Base-by-base conservation (phyloP, 257 asterid species). In the Oldenlandia corymbosa region DNA sequence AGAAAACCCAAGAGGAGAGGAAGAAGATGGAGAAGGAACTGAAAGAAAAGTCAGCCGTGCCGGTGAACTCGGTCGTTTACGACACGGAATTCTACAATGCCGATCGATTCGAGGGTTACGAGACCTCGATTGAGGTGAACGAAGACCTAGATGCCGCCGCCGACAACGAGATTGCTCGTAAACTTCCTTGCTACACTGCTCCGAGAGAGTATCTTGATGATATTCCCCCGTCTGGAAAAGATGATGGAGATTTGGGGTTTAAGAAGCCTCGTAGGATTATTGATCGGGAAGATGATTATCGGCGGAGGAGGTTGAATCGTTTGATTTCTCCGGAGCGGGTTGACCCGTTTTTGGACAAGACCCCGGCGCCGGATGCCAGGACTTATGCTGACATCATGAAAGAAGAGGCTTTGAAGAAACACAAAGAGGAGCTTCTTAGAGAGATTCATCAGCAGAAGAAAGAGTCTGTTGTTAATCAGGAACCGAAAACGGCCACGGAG, bases 11-110 rank as follows among this genome's bases (percentile, higher is more conserved):
- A 32, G 96, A 84, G 49, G 98, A 91, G 82, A 85, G 92, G 77
- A 81, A 83, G 69, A 84, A 86, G 67, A 81, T 88, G 98, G 98
- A 88, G 82, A 85, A 88, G 65, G 88, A 88, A 74, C 68, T 91
- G n/a, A n/a, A n/a, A n/a, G n/a, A n/a, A n/a, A n/a, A n/a, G n/a
- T n/a, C n/a, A n/a, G n/a, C n/a, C 28, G 96, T 96, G 5, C 81
- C 95, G 9, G 81, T 86, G 24, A 76, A 67, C 61, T 78, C 94
- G 10, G 78, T 90, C 18, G 82, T 85, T 5, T 90, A 79, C 53
- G 97, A 90, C 76, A 85, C 81, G 17, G 96, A 91, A 34, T 78
- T 86, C 13, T 91, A 91, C 60, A 78, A 76, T 27, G 48, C 85
- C 11, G 73, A 83, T 75, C 78, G 80, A 58, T 88, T 74, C 43